Evolutionary conservation across 2,329 filamentous ascomycete genomes (phyloP).

Genomic region (Arthroderma sp.): DNA sequence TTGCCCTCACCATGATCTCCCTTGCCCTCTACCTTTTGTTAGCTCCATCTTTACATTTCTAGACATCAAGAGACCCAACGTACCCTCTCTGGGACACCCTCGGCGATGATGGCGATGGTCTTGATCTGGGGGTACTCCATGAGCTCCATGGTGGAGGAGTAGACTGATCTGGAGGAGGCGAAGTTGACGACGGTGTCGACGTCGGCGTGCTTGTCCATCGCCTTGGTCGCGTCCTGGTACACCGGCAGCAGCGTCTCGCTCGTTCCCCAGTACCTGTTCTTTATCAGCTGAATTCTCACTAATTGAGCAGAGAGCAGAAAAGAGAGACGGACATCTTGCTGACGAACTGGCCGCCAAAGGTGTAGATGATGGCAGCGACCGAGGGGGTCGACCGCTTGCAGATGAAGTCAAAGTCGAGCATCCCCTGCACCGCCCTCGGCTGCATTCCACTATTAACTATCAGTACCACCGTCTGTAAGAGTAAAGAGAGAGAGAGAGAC

Average conservation of each 20-base stretch:
- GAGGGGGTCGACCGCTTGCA: constrained; percentile 97
- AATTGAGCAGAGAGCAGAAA: too few species aligned
- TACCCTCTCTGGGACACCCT: constrained; percentile 96
- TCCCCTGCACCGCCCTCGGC: constrained; percentile 80
- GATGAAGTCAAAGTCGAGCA: constrained; percentile 99
- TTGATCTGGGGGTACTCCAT: constrained; percentile 96
- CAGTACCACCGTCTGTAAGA: not conserved
- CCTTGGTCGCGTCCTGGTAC: constrained; percentile 89
- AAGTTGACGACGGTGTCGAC: constrained; percentile 99
- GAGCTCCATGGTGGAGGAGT: constrained; percentile 95
- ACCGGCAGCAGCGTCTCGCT: constrained; percentile 97
- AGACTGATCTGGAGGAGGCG: constrained; percentile 95
- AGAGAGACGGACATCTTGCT: constrained; percentile 95
- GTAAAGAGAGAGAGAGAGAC: constrained; percentile 19
- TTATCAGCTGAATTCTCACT: too few species aligned
- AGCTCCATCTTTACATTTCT: too few species aligned
- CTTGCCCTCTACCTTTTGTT: constrained; percentile 59
- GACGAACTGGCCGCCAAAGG: constrained; percentile 98
- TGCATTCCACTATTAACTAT: constrained; percentile 60
- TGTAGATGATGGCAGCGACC: constrained; percentile 98
- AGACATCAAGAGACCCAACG: too few species aligned
- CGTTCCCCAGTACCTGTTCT: constrained; percentile 92
- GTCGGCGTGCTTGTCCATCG: constrained; percentile 89
- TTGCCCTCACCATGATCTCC: constrained; percentile 90
- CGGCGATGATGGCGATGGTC: constrained; percentile 98